Conservation (phyloP, 805 yeast genomes). For the Sugiyamaella marilandica region DNA sequence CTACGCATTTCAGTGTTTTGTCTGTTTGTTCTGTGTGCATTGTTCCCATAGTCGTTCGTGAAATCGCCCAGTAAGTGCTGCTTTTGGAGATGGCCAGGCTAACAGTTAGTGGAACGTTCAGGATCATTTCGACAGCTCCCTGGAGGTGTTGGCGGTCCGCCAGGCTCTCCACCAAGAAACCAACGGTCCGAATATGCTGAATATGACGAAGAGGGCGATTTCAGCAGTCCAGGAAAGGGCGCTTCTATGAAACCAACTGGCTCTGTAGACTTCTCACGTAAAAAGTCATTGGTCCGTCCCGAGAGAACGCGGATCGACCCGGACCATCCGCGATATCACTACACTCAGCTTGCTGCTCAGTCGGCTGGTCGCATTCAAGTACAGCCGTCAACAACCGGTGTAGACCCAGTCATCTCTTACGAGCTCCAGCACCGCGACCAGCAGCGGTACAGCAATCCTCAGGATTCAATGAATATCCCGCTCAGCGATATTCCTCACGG, state of each 20-base stretch:
- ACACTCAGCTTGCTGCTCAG: slow-evolving; percentile 66
- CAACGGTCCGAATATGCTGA: neutral
- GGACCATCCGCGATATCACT: slow-evolving; percentile 73
- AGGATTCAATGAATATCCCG: slow-evolving; percentile 3
- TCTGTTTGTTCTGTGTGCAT: too few relatives aligned
- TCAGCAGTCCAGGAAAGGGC: neutral
- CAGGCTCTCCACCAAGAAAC: neutral
- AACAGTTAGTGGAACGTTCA: slow-evolving; percentile 9
- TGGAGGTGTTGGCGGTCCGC: slow-evolving; percentile 1
- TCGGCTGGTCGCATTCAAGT: slow-evolving; percentile 58
- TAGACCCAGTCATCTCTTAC: slow-evolving; percentile 46
- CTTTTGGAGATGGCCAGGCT: neutral
- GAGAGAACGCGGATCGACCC: slow-evolving; percentile 67
- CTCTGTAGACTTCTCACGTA: slow-evolving; percentile 32
- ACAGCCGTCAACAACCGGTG: slow-evolving; percentile 68
- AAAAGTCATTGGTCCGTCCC: slow-evolving; percentile 74
- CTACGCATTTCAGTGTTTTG: too few relatives aligned
- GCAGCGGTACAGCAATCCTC: neutral
- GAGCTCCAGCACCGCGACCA: slow-evolving; percentile 16
- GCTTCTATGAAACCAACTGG: neutral
- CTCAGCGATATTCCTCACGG: slow-evolving; percentile 5
- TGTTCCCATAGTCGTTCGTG: too few relatives aligned
- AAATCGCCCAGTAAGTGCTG: neutral
- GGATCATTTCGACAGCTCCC: slow-evolving; percentile 9
- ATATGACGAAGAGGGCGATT: slow-evolving; percentile 5